These are phyloP conservation scores for Solanum habrochaites DNA, from an alignment of 257 asterid genomes.

Conservation along the genomic window DNA sequence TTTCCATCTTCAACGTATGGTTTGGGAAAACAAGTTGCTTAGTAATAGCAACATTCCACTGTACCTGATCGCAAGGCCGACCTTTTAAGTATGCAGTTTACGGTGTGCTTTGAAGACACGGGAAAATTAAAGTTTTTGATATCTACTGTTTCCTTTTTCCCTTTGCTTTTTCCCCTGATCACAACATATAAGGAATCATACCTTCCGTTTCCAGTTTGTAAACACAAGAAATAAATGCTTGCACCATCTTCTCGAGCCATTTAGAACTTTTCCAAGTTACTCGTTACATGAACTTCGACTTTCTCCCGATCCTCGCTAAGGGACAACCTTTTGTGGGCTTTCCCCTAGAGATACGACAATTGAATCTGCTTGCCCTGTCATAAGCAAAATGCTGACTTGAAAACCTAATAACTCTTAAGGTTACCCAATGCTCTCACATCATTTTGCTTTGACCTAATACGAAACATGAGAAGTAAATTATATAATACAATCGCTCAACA, in stretches of 20 bases:
- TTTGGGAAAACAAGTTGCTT: constrained; percentile 84
- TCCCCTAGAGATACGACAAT: constrained; percentile 1
- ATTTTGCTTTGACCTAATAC: constrained; percentile 79
- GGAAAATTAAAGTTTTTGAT: background rate
- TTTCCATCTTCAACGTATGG: constrained; percentile 49
- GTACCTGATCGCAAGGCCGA: constrained; percentile 48
- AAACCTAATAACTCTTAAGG: constrained; percentile 54
- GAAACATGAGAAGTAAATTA: background rate
- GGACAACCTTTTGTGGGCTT: constrained; percentile 6
- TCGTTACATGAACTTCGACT: constrained; percentile 18
- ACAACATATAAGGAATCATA: constrained; percentile 5
- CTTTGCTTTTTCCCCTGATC: background rate
- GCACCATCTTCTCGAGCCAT: constrained; percentile 83
- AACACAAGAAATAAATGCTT: constrained; percentile 87
- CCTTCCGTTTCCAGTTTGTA: constrained; percentile 98
- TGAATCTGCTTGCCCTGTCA: constrained; percentile 16
- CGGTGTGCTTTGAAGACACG: background rate
- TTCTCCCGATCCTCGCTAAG: constrained; percentile 12
- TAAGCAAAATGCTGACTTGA: constrained; percentile 16
- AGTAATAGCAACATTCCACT: constrained; percentile 90
- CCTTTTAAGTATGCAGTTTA: background rate
- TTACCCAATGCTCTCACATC: constrained; percentile 95
- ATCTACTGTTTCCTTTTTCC: background rate
- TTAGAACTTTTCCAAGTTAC: constrained; percentile 24
- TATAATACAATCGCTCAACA: background rate